phyloP scores from a whole-genome alignment of 352 stramenopile species.

The Blastocystis sp. region DNA sequence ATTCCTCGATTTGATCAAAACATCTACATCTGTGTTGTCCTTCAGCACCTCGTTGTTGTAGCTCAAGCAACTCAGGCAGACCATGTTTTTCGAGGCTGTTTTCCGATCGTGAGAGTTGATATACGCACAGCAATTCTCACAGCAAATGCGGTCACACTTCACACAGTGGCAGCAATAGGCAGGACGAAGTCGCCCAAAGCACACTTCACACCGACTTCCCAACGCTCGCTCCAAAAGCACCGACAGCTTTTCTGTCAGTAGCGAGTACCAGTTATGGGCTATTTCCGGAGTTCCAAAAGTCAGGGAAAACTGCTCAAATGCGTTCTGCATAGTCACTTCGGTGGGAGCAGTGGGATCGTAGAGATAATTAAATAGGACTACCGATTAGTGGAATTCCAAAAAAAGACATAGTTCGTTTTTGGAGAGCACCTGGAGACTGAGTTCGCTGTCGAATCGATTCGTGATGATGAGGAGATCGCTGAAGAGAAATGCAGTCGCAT shows the following conservation, averaged over 20 bases:
- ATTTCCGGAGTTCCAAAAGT: background rate
- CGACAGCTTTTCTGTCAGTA: background rate
- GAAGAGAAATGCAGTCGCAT: conserved; percentile 33
- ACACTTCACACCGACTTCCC: background rate
- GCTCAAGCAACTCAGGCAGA: background rate
- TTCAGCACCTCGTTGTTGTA: conserved; percentile 20
- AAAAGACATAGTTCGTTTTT: conserved; percentile 43
- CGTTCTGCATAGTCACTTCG: background rate
- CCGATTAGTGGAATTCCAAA: background rate
- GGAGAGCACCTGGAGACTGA: background rate
- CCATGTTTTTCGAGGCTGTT: conserved; percentile 26
- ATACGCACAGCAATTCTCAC: conserved; percentile 33
- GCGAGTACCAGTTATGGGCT: background rate
- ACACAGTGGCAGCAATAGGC: conserved; percentile 53
- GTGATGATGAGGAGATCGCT: conserved; percentile 26
- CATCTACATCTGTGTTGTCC: background rate
- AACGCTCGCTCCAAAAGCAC: background rate
- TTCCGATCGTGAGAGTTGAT: conserved; percentile 44
- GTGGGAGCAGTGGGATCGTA: background rate
- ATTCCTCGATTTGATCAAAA: background rate
- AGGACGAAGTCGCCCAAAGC: conserved; percentile 13
- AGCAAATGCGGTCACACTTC: conserved; percentile 53
- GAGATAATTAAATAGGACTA: conserved; percentile 34
- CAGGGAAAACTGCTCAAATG: conserved; percentile 17
- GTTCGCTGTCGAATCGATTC: conserved; percentile 42